Base-by-base conservation (phyloP, 148 eudicot species). In the Amaranthus cruentus region DNA sequence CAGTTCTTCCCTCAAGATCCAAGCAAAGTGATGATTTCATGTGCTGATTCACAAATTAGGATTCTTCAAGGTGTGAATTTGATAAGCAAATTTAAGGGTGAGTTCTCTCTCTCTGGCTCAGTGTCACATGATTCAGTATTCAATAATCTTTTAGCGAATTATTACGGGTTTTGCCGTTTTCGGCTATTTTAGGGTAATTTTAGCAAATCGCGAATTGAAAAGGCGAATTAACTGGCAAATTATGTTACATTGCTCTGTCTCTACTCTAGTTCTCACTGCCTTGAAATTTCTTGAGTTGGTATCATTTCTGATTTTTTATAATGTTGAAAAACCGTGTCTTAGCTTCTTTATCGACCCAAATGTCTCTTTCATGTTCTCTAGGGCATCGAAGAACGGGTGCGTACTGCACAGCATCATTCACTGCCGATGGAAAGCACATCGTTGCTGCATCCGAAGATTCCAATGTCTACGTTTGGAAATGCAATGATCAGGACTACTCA, bases 1-100 rank as follows among this genome's bases (percentile, higher is more conserved):
- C 89, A 95, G 97, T 92, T 90, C 80, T 85, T 84, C 76, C 94
- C 96, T 13, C 86, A 84, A 81, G 96, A 95, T 79, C 83, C 89
- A 2, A 81, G 80, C 80, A 95, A 87, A 83, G 87, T 95, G 60
- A 80, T 95, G 96, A 91, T 95, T 50, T 87, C 97, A 54, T 87
- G 88, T 80, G 99, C 97, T 58, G 97, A 90, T 85, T 86, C 94
- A 73, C 93, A 86, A 79, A 81, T 95, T 63, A 84, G 91, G 82
- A 86, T 95, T 57, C 81, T 95, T 71, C 79, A 84, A 7, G 99
- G 92, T 48, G 78, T 75, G 70, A 77, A 90, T 78, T 86, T 95
- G 71, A 83, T 95, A 55, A 83, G 86, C 53, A 95, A 90, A 82
- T 95, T 80, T 70, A 88, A 78, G 81, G 94, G 99, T 92, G 83